These are phyloP conservation scores for Allium sativum DNA, from an alignment of 106 monocot genomes.

Conservation along the genomic window DNA sequence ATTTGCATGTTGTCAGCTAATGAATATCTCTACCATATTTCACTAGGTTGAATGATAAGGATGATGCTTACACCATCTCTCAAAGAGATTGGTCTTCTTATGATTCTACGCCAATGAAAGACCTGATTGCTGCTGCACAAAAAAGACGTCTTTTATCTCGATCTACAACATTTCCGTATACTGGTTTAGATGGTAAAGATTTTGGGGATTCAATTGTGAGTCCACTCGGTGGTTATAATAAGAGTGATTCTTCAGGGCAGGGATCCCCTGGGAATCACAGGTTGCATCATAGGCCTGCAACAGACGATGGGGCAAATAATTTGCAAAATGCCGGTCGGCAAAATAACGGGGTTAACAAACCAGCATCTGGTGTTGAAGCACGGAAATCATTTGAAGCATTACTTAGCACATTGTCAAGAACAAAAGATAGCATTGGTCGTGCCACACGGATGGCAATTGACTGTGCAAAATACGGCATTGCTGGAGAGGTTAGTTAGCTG, in stretches of 20 bases:
- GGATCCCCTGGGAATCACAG: conserved; percentile 31
- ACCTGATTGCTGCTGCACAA: conserved; percentile 71
- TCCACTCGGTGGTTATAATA: conserved; percentile 12
- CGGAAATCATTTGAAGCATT: conserved; percentile 65
- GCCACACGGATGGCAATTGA: conserved; percentile 91
- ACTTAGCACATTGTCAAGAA: conserved; percentile 66
- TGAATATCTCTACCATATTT: conserved; percentile 10
- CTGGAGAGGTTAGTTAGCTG: conserved; percentile 53
- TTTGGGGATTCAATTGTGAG: conserved; percentile 22
- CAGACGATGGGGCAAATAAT: conserved; percentile 30
- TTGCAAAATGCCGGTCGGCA: conserved; percentile 17
- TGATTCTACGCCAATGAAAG: conserved; percentile 51
- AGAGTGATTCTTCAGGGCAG: conserved; percentile 29
- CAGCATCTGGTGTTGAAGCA: conserved; percentile 27
- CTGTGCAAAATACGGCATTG: conserved; percentile 76
- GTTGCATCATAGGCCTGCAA: conserved; percentile 14
- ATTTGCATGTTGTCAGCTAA: no score
- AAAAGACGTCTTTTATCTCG: conserved; percentile 44
- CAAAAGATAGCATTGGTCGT: conserved; percentile 89
- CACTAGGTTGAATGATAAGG: conserved; percentile 24
- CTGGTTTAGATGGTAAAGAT: conserved; percentile 21
- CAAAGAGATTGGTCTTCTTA: conserved; percentile 32
- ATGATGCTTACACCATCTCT: not conserved
- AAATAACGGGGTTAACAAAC: conserved; percentile 23
- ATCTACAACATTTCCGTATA: conserved; percentile 40